Evolutionary conservation across 441 rosid species (phyloP), one percentile per base, ranked within the genome.

Genomic region (Euphorbia celastroides): DNA sequence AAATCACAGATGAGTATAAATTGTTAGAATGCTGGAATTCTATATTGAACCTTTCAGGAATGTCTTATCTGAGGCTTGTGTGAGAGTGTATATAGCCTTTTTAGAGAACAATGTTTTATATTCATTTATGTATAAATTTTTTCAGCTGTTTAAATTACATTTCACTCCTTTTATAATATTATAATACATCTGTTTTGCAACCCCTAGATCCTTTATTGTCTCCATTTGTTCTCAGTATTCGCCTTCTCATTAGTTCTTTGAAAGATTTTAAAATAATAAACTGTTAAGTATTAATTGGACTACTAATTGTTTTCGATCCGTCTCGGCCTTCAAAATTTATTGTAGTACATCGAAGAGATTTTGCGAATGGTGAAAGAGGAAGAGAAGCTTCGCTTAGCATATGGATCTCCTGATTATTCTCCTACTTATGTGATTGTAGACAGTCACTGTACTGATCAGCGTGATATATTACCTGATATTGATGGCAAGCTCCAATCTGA

Each of bases 401-500:
- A 75, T 74, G 78, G 76, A 80, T 79, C 80, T 66, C 77, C 81
- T 73, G 74, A 77, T 78, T 69, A 62, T 73, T 70, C 76, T 77
- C 67, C 76, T 72, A 72, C 84, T 77, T 74, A 74, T 74, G 72
- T 82, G 73, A 80, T 79, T 79, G 71, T 84, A 75, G 75, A 79
- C 62, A 38, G 60, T 73, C 78, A 73, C 72, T 70, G 62, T 79
- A 70, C 79, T 70, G 70, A 65, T 75, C 78, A 68, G 74, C 78
- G 60, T 79, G 73, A 72, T 76, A 71, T 67, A 78, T 78, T 77
- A 70, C 71, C 57, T 72, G 66, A 62, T 77, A 79, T 62, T 79
- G 80, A 84, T 75, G 72, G 72, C 76, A 83, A 79, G 82, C 70
- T 82, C 60, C 82, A 74, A 51, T 81, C 77, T 79, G 62, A 69